Evolutionary conservation across 2,329 filamentous ascomycete genomes (phyloP).

Genomic region (Ophidiomyces ophidiicola): DNA sequence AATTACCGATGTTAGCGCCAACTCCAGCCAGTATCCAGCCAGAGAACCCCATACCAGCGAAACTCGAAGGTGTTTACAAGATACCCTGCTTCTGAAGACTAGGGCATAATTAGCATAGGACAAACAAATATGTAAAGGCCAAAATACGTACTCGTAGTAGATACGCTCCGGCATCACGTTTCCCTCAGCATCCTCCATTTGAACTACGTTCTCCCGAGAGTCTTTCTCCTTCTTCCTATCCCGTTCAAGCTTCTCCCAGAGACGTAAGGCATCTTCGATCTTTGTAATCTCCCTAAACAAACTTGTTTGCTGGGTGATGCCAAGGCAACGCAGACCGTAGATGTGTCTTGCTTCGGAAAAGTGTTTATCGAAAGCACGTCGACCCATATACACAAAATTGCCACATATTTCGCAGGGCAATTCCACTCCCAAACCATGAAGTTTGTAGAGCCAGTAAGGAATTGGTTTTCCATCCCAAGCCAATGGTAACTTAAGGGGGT

Average conservation of each 20-base stretch:
- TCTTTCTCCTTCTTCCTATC: constrained; percentile 68
- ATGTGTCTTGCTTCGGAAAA: constrained; percentile 91
- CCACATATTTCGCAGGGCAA: constrained; percentile 94
- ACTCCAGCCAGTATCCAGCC: too few relatives aligned
- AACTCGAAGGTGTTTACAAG: constrained; percentile 12
- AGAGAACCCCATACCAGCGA: too few relatives aligned
- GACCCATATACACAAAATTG: constrained; percentile 97
- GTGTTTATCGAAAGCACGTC: constrained; percentile 93
- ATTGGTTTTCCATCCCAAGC: constrained; percentile 99
- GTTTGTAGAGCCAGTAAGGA: constrained; percentile 95
- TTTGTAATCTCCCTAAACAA: constrained; percentile 88
- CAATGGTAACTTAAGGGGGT: constrained; percentile 86
- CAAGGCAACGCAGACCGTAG: constrained; percentile 84
- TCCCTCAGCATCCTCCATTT: constrained; percentile 96
- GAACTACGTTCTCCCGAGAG: constrained; percentile 71
- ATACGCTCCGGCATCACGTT: constrained; percentile 99
- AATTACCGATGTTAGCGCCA: too few relatives aligned
- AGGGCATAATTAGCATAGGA: constrained; percentile 12
- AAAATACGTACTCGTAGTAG: constrained; percentile 57
- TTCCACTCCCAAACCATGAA: constrained; percentile 89
- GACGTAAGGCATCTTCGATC: constrained; percentile 73
- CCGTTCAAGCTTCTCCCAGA: constrained; percentile 88
- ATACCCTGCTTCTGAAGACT: constrained; percentile 20
- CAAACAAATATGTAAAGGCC: neutral
- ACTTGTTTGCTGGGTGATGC: constrained; percentile 71